Base-by-base conservation (phyloP, 2,329 filamentous ascomycete genomes). In the Bipolaris cookei region DNA sequence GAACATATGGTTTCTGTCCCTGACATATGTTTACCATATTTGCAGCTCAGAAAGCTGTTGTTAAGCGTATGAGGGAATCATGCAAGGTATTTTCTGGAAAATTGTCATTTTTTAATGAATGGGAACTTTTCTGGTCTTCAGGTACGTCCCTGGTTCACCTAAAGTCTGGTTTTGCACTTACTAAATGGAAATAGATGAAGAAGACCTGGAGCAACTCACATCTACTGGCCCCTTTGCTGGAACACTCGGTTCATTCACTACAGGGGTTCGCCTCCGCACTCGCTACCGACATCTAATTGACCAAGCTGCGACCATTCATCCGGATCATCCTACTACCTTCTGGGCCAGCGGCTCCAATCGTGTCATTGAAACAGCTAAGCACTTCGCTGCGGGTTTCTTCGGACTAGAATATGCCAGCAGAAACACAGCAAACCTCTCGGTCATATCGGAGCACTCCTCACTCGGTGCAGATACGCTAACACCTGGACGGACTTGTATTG, bases 381-480 rank as follows among this genome's bases (percentile, higher is more conserved):
- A 84, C 65, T 87, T 87, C 63, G 81, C 79, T 0, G 71, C 79
- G 4, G 84, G 84, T 1, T 79, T 87, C 65, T 86, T 85, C 63
- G 84, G 83, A 3, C 68, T 82, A 10, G 74, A 83, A 32, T 83
- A 80, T 77, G 65, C 78, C 39, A 64, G 66, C 1, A 68, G 70
- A 21, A 68, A 68, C 4, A 73, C 67, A n/a, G 63, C 67, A 20
- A 44, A 23, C 4, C 71, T 87, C 14, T 72, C 84, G 18, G 68
- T 86, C 48, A 82, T 87, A 34, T 80, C 84, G 0, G 84, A 87
- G 64, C 79, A 75, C 2, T 65, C 71, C 13, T 79, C 81, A n/a
- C 77, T 75, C 32, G 81, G 81, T 2, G 83, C 77, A 0, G 76
- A 87, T 59, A 86, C 84, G 0, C 75, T 87, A 18, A 87, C 84